Conservation (phyloP, 2,329 filamentous ascomycete species). For the Colletotrichum simmondsii region DNA sequence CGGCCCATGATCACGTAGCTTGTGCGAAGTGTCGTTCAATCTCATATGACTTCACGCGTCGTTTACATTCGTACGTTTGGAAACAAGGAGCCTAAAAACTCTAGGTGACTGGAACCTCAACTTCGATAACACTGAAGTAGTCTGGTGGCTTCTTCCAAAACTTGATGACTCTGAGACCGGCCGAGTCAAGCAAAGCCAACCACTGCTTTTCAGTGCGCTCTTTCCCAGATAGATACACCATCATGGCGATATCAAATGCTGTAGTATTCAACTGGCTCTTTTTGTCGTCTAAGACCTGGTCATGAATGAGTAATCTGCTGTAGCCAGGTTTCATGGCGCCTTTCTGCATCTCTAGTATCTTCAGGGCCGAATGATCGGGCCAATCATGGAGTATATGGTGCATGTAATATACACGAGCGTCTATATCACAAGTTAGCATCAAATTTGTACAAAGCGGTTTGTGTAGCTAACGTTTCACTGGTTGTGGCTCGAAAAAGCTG, state of each 20-base stretch:
- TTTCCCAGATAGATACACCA: background rate
- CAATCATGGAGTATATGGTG: conserved; percentile 67
- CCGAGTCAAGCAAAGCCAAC: conserved; percentile 17
- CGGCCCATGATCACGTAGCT: background rate
- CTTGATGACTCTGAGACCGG: conserved; percentile 8
- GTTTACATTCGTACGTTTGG: background rate
- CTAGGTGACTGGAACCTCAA: background rate
- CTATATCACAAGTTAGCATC: background rate
- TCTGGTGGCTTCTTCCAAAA: conserved; percentile 24
- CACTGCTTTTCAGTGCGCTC: conserved; percentile 24
- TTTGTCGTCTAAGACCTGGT: conserved; percentile 49
- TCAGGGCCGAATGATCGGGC: conserved; percentile 54
- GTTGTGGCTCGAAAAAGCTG: conserved; percentile 52
- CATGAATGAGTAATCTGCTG: conserved; percentile 49
- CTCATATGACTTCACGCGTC: no score
- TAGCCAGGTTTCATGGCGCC: conserved; percentile 56
- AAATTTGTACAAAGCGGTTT: background rate
- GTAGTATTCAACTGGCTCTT: background rate
- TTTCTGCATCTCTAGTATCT: conserved; percentile 53
- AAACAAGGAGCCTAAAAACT: background rate
- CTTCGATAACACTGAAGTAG: conserved; percentile 8
- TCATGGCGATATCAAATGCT: conserved; percentile 10
- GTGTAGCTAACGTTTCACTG: conserved; percentile 36
- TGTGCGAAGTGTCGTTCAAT: background rate
- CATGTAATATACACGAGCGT: conserved; percentile 61